phyloP scores from a whole-genome alignment of 257 asterid genomes.

The Gentiana macrophylla region DNA sequence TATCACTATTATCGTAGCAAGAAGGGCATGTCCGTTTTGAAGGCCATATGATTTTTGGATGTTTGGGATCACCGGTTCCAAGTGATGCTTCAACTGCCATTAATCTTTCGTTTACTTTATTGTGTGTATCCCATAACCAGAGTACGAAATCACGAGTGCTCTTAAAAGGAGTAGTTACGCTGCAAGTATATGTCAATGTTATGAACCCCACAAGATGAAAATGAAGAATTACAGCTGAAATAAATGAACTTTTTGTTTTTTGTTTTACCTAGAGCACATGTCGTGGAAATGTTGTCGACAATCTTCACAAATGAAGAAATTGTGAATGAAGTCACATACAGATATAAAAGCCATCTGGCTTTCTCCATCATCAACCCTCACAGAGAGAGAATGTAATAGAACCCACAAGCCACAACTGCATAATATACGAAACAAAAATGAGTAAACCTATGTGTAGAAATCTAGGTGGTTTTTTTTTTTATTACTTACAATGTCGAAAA shows the following conservation, averaged over 20 bases:
- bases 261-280: conserved; percentile 77
- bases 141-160: conserved; percentile 56
- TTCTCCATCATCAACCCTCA: conserved; percentile 76
- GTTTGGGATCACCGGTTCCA: conserved; percentile 65
- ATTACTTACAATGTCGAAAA: no score
- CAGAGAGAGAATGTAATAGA: conserved; percentile 80
- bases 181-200: conserved; percentile 14
- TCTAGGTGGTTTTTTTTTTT: no score
- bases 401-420: conserved; percentile 98
- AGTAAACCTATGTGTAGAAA: no score
- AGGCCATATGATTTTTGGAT: conserved; percentile 80
- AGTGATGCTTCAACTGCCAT: conserved; percentile 63
- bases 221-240: neutral
- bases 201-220: neutral
- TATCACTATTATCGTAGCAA: conserved; percentile 33
- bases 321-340: conserved; percentile 61
- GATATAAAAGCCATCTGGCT: conserved; percentile 64
- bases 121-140: conserved; percentile 93
- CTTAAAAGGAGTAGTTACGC: conserved; percentile 64
- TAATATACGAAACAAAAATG: conserved; percentile 7
- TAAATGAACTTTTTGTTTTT: neutral
- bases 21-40: conserved; percentile 67
- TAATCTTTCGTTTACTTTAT: conserved; percentile 70
- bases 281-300: conserved; percentile 77
- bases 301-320: conserved; percentile 84